Percentiles rank a stretch among this genome's conserved stretches.
Evolutionary conservation across 2,329 filamentous ascomycete species (phyloP).

Genomic region (Exophiala oligosperma): DNA sequence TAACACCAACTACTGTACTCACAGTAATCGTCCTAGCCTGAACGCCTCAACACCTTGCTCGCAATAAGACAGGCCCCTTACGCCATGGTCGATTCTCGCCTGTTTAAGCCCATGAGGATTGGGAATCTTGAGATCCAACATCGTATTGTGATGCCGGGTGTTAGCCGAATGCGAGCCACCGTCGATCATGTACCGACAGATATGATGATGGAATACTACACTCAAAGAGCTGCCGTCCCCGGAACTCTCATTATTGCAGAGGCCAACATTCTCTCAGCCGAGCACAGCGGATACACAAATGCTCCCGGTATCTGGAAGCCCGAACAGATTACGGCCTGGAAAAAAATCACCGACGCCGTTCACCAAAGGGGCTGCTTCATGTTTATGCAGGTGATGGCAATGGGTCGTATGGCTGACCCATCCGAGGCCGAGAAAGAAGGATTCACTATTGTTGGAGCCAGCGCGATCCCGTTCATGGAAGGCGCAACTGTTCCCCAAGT

Average conservation of each 20-base stretch:
- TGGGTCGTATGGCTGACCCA: constrained; percentile 48
- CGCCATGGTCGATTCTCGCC: neutral
- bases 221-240: constrained; percentile 37
- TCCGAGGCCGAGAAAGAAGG: neutral
- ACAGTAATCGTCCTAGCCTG: too few species aligned
- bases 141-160: constrained; percentile 52
- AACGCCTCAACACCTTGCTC: too few species aligned
- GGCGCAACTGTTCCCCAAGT: neutral
- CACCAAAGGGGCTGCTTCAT: constrained; percentile 53
- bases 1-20: too few species aligned
- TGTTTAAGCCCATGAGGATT: neutral
- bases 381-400: constrained; percentile 42
- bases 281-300: neutral
- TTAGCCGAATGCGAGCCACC: constrained; percentile 56
- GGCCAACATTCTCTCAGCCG: constrained; percentile 16
- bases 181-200: constrained; percentile 42
- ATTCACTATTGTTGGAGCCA: constrained; percentile 9
- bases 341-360: constrained; percentile 51
- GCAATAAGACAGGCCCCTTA: too few species aligned
- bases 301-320: constrained; percentile 19
- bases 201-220: constrained; percentile 41
- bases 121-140: constrained; percentile 34
- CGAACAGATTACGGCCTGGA: constrained; percentile 51
- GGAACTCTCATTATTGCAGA: constrained; percentile 41
- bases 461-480: constrained; percentile 7